Evolutionary conservation across 2,329 filamentous ascomycete species (phyloP), one percentile per base, ranked within the genome.

Genomic region (Aureobasidium zeae): DNA sequence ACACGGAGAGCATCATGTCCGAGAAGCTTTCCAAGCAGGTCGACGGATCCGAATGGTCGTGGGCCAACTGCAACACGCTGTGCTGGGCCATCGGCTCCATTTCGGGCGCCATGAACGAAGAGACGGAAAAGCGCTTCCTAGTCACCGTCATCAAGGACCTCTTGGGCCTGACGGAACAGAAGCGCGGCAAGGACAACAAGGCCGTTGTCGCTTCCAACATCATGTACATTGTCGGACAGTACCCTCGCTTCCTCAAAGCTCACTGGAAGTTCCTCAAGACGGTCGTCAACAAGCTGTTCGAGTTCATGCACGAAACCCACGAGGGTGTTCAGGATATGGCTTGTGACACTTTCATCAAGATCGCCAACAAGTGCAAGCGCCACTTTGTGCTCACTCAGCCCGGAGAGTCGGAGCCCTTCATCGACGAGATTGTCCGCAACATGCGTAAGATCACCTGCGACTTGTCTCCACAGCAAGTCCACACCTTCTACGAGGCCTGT

Each of bases 251-350:
- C 69, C 70, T 98, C 56, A 98, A 98, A 70, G 91, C 91, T 1
- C 91, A 98, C 64, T 98, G 91, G 91, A 98, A 98, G 64, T 98
- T 98, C 68, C 72, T 98, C 45, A 98, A 98, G 78, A 98, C 91
- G 2, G 91, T 98, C 13, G 91, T 98, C 58, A 98, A 98, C 69
- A 98, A 98, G 71, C 76, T 98, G 4, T 98, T 98, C 58, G 91
- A 98, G 68, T 98, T 98, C 61, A 98, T 98, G 91, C 91, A 98
- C 63, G 91, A 98, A 66, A 96, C 91, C 1, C 91, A 98, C 58
- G 91, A 98, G 70, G 91, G 85, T 81, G 91, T 98, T 19, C 93
- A 98, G 67, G 91, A 98, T 66, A 98, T 98, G 93, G 91, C 91
- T 57, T 98, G 91, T 63, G 93, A 98, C 65, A 98, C 91, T 0